Percentiles rank a stretch among this genome's conserved stretches.
phyloP scores from a whole-genome alignment of 176 grass and related monocot species.

The Canna indica region DNA sequence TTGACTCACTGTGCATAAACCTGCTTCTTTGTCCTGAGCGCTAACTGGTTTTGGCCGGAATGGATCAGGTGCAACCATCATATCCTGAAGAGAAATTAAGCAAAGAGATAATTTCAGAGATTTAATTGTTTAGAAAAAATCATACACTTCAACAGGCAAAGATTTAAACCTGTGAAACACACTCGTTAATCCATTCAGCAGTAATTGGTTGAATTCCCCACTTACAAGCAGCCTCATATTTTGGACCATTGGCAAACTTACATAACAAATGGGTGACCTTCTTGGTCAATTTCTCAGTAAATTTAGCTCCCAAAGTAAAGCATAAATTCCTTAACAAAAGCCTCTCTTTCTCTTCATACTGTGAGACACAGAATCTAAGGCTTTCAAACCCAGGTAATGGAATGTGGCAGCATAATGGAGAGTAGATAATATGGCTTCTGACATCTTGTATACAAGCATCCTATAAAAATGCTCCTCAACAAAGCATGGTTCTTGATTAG shows the following conservation, averaged over 20 bases:
- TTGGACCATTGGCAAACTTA: constrained; percentile 58
- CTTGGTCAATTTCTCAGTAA: constrained; percentile 46
- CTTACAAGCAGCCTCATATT: constrained; percentile 57
- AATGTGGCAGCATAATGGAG: constrained; percentile 62
- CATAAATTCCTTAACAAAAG: constrained; percentile 72
- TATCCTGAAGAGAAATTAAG: constrained; percentile 40
- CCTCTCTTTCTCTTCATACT: constrained; percentile 63
- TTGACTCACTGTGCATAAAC: constrained; percentile 52
- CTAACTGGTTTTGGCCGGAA: constrained; percentile 51
- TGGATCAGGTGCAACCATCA: constrained; percentile 45
- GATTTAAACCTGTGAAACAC: constrained; percentile 53
- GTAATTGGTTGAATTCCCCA: constrained; percentile 47
- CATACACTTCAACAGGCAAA: background rate
- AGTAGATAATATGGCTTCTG: constrained; percentile 75
- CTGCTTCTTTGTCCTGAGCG: constrained; percentile 52
- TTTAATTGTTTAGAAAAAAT: background rate
- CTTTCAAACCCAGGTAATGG: constrained; percentile 68
- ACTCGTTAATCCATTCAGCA: constrained; percentile 76
- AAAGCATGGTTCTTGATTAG: background rate
- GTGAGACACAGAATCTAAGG: constrained; percentile 54
- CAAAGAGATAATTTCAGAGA: background rate
- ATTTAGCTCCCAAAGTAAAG: constrained; percentile 63
- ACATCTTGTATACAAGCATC: constrained; percentile 66
- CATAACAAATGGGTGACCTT: constrained; percentile 73
- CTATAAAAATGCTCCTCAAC: constrained; percentile 36